phyloP scores from a whole-genome alignment of 495 filamentous ascomycete genomes.

The Neurospora cerealis region DNA sequence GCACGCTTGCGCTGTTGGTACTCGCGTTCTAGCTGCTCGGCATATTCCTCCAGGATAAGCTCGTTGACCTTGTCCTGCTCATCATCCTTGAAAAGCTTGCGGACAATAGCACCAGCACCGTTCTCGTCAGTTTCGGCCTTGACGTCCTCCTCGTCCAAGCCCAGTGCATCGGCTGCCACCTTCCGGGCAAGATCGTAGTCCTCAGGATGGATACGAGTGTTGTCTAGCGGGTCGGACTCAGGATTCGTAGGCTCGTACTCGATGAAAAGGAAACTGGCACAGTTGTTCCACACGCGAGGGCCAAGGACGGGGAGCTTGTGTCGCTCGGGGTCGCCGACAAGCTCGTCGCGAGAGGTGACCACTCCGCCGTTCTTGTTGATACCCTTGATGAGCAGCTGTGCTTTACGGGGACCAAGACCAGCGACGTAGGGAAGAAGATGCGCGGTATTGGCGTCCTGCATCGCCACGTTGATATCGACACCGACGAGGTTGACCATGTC shows the following conservation, averaged over 20 bases:
- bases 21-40: slow-evolving; percentile 86
- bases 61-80: slow-evolving; percentile 93
- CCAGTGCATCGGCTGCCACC: slow-evolving; percentile 94
- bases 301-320: slow-evolving; percentile 71
- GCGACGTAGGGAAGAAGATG: slow-evolving; percentile 86
- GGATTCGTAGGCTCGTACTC: slow-evolving; percentile 71
- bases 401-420: slow-evolving; percentile 89
- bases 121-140: slow-evolving; percentile 86
- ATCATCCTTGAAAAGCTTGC: slow-evolving; percentile 83
- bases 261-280: slow-evolving; percentile 87
- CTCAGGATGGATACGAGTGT: slow-evolving; percentile 93
- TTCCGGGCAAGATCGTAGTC: slow-evolving; percentile 96
- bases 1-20: slow-evolving; percentile 91
- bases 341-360: slow-evolving; percentile 69
- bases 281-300: slow-evolving; percentile 88
- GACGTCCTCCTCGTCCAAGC: slow-evolving; percentile 94
- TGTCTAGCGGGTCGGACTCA: slow-evolving; percentile 84
- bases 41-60: slow-evolving; percentile 91
- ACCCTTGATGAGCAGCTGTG: slow-evolving; percentile 74
- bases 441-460: slow-evolving; percentile 65
- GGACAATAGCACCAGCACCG: slow-evolving; percentile 78
- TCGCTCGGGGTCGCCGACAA: slow-evolving; percentile 75
- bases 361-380: slow-evolving; percentile 79
- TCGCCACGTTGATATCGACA: slow-evolving; percentile 87
- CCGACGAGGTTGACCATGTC: slow-evolving; percentile 97